Percentiles rank a stretch among this genome's conserved stretches.
phyloP scores from a whole-genome alignment of 257 asterid genomes.

The Capsicum pubescens region DNA sequence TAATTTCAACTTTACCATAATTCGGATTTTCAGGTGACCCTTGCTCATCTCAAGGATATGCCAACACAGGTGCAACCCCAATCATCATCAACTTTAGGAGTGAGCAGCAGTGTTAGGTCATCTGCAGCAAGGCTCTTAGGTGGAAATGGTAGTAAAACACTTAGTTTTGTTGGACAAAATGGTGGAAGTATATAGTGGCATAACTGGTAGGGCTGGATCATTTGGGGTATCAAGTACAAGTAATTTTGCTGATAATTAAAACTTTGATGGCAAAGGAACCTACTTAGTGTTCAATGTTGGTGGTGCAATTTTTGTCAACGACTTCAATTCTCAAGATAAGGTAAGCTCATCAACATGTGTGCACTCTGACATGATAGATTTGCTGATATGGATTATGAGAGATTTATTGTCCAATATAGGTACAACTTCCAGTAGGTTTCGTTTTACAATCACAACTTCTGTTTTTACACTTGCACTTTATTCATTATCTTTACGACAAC shows the following conservation, averaged over 20 bases:
- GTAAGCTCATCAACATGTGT: slow-evolving; percentile 48
- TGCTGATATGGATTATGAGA: slow-evolving; percentile 42
- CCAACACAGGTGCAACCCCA: too few relatives aligned
- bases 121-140: too few relatives aligned
- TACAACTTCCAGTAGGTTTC: too few relatives aligned
- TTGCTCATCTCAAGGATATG: too few relatives aligned
- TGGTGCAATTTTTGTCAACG: slow-evolving; percentile 48
- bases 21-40: too few relatives aligned
- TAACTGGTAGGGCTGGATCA: slow-evolving; percentile 78
- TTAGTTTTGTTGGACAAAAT: slow-evolving; percentile 96
- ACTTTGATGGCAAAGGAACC: slow-evolving; percentile 93
- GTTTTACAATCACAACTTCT: too few relatives aligned
- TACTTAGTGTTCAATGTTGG: slow-evolving; percentile 80
- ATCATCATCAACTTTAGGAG: too few relatives aligned
- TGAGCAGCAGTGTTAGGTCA: too few relatives aligned
- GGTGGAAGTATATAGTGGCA: slow-evolving; percentile 80
- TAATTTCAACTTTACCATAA: too few relatives aligned
- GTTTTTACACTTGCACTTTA: too few relatives aligned
- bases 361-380: slow-evolving; percentile 19
- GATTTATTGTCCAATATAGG: slow-evolving; percentile 61
- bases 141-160: slow-evolving; percentile 47
- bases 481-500: too few relatives aligned
- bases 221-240: slow-evolving; percentile 78
- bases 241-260: slow-evolving; percentile 62
- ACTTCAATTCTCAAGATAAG: slow-evolving; percentile 97